These are phyloP conservation scores for Lumnitzera racemosa DNA, from an alignment of 345 rosid species.

Conservation along the genomic window DNA sequence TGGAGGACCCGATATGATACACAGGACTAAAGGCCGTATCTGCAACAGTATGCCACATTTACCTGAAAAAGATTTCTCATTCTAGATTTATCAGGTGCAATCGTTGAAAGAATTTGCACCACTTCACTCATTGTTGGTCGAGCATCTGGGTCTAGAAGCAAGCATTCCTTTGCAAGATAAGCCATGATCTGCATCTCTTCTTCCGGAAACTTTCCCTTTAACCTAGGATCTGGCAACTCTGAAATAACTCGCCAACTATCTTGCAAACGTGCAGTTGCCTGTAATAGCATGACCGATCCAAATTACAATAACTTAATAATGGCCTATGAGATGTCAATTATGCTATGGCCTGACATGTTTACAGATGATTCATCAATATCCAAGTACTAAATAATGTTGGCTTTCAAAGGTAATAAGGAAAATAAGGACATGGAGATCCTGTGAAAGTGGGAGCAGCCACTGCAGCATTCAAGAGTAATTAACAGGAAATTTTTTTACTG, in stretches of 20 bases:
- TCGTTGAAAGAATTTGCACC: constrained; percentile 90
- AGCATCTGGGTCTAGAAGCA: constrained; percentile 80
- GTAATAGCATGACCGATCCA: constrained; percentile 5
- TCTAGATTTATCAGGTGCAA: constrained; percentile 61
- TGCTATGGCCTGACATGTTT: too few species aligned
- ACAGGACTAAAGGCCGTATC: neutral
- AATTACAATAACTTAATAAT: neutral
- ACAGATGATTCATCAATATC: too few species aligned
- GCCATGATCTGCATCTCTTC: constrained; percentile 96
- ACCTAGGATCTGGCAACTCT: constrained; percentile 79
- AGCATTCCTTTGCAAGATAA: constrained; percentile 88
- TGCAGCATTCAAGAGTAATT: too few species aligned
- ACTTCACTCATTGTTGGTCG: constrained; percentile 96
- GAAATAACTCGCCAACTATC: constrained; percentile 52
- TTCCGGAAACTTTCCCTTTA: constrained; percentile 59
- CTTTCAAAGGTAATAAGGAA: neutral
- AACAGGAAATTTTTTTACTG: too few species aligned
- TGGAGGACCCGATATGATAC: neutral
- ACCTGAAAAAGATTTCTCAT: constrained; percentile 72
- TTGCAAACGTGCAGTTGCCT: constrained; percentile 84
- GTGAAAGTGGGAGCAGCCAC: too few species aligned
- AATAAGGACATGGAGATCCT: too few species aligned
- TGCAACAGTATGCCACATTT: constrained; percentile 1
- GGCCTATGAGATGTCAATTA: too few species aligned
- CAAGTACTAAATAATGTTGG: too few species aligned